Evolutionary conservation across 208 protist genomes (phyloP), one percentile per base, ranked within the genome.

Genomic region (Crithidia brevicula): DNA sequence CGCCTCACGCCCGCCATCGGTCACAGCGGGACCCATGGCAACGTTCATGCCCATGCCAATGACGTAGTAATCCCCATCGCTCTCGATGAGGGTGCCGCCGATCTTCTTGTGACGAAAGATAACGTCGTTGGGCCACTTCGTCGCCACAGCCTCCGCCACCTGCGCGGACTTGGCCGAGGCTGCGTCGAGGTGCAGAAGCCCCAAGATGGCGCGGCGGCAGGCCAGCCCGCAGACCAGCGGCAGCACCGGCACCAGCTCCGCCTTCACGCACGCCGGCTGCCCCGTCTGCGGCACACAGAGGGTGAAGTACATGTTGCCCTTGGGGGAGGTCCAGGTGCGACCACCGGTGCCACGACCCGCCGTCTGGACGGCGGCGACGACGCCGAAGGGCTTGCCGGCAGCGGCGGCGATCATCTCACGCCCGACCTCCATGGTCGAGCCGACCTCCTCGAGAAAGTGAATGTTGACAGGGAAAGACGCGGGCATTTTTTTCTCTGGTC

Each of bases 71-170:
- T 54, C 70, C 0, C 40, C 68, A 0, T 67, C 62, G 34, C 23
- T 69, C 58, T 92, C 86, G 50, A 90, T 81, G 15, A 95, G 28
- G 20, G 64, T 82, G 33, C 89, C 89, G 25, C 81, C 85, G 42
- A 91, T 52, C 74, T 95, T 95, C 56, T 83, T 87, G 13, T 62
- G 54, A 13, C 67, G 50, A 47, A 76, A 88, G 40, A 95, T 73
- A 28, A 92, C 42, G 47, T 95, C 89, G 60, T 95, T 95, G 10
- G 89, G 89, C 89, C 89, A 95, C 78, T 95, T 95, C 30, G 80
- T 72, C 38, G 56, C 43, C 33, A 89, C 28, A 1, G 45, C 31
- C 46, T 65, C 33, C 20, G 61, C 54, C 8, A 50, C 25, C 11
- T 20, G 33, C 3, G 31, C 58, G 28, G 56, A 23, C 45, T 28